A percentile compares a stretch with the other conserved stretches of the same genome.
phyloP scores from a whole-genome alignment of 2,329 filamentous ascomycete species.

The Phialemonium atrogriseum region DNA sequence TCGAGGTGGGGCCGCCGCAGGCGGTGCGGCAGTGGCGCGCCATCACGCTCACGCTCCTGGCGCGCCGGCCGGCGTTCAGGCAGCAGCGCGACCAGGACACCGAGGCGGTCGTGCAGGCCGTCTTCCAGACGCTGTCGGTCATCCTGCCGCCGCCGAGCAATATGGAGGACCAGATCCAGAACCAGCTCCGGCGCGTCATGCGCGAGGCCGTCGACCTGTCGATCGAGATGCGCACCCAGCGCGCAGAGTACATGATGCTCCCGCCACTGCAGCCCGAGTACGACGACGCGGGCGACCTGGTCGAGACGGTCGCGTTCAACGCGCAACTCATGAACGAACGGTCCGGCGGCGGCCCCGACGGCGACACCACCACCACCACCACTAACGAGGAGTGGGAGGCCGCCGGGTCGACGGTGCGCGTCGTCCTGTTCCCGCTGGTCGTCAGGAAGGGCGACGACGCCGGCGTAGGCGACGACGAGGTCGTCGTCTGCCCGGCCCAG shows the following conservation, averaged over 20 bases:
- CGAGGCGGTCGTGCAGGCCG: slow-evolving; percentile 87
- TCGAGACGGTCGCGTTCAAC: slow-evolving; percentile 84
- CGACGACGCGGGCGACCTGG: slow-evolving; percentile 83
- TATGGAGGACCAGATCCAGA: slow-evolving; percentile 70
- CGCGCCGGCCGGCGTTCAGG: slow-evolving; percentile 70
- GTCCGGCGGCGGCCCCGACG: slow-evolving; percentile 54
- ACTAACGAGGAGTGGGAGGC: slow-evolving; percentile 37
- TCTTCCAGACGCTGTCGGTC: slow-evolving; percentile 74
- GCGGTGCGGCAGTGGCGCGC: slow-evolving; percentile 98
- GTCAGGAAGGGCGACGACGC: slow-evolving; percentile 91
- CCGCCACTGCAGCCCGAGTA: slow-evolving; percentile 92
- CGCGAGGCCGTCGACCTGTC: slow-evolving; percentile 82
- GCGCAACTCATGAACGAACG: slow-evolving; percentile 92
- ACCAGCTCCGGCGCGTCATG: slow-evolving; percentile 81
- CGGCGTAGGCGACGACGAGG: slow-evolving; percentile 84
- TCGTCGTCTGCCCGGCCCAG: slow-evolving; percentile 91
- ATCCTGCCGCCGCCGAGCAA: slow-evolving; percentile 82
- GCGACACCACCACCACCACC: too few species aligned
- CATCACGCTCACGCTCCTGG: slow-evolving; percentile 83
- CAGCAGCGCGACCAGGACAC: slow-evolving; percentile 82
- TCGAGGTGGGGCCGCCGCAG: slow-evolving; percentile 75
- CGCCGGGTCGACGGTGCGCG: slow-evolving; percentile 69
- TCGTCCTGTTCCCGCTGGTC: slow-evolving; percentile 92
- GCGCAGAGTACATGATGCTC: slow-evolving; percentile 97
- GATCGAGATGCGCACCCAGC: slow-evolving; percentile 94